These are phyloP conservation scores for Blepharisma stoltei DNA, from an alignment of 73 alveolate genomes.

Conservation along the genomic window DNA sequence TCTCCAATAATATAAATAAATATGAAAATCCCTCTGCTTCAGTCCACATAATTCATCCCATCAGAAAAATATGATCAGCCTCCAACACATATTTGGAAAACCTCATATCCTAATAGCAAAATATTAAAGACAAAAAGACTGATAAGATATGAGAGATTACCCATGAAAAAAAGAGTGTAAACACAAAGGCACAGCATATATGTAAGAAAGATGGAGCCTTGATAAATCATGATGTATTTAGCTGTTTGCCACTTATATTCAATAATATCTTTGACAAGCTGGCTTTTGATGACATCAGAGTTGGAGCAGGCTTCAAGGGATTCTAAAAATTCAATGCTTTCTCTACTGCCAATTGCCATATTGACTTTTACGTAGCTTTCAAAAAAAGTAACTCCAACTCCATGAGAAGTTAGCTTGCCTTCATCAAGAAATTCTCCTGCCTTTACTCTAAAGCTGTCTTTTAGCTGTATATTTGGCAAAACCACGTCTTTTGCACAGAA, in stretches of 20 bases:
- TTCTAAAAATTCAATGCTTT: constrained; percentile 25
- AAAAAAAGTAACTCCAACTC: background rate
- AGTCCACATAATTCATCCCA: constrained; percentile 17
- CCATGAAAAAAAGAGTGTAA: background rate
- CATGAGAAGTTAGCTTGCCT: background rate
- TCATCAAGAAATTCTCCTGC: constrained; percentile 13
- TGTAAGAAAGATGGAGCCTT: background rate
- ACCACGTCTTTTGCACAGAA: background rate
- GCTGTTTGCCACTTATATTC: constrained; percentile 14
- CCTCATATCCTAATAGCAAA: background rate
- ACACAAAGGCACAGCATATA: background rate
- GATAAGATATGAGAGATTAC: background rate
- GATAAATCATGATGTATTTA: constrained; percentile 3
- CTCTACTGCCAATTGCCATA: background rate
- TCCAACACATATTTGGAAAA: constrained; percentile 8
- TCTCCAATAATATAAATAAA: background rate
- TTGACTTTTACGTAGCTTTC: constrained; percentile 11
- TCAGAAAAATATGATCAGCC: constrained; percentile 1
- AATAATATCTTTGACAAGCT: background rate
- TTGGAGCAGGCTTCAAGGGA: background rate
- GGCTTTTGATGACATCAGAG: background rate
- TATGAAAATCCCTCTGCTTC: constrained; percentile 14
- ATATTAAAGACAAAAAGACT: constrained; percentile 3
- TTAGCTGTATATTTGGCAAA: background rate
- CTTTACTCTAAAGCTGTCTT: background rate